These are phyloP conservation scores for Scedosporium boydii DNA, from an alignment of 2,329 filamentous ascomycete genomes.

Conservation along the genomic window DNA sequence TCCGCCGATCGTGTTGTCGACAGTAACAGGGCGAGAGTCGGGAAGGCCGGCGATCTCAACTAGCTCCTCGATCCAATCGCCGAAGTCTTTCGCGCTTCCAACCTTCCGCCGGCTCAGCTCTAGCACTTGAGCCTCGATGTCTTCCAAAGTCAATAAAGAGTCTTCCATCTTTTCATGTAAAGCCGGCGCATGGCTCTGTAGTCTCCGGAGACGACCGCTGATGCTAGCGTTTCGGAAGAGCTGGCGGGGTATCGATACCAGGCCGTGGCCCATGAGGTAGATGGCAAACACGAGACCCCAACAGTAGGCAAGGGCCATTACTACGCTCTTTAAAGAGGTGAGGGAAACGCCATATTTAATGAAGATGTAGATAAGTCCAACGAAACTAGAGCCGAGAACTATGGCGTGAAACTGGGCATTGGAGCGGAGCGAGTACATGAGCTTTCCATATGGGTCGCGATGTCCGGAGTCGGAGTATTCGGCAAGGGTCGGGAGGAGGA, in stretches of 20 bases:
- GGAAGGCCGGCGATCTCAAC: slow-evolving; percentile 65
- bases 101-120: slow-evolving; percentile 75
- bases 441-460: slow-evolving; percentile 69
- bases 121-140: slow-evolving; percentile 69
- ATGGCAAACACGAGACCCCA: slow-evolving; percentile 90
- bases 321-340: slow-evolving; percentile 65
- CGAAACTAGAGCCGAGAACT: slow-evolving; percentile 57
- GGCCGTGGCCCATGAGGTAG: slow-evolving; percentile 93
- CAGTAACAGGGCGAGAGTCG: slow-evolving; percentile 43
- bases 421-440: slow-evolving; percentile 74
- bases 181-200: slow-evolving; percentile 72
- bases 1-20: slow-evolving; percentile 25
- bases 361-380: slow-evolving; percentile 77
- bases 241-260: slow-evolving; percentile 80
- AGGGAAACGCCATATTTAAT: slow-evolving; percentile 66
- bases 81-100: slow-evolving; percentile 63
- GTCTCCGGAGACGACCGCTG: slow-evolving; percentile 59
- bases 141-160: slow-evolving; percentile 67
- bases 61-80: slow-evolving; percentile 94
- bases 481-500: slow-evolving; percentile 83
- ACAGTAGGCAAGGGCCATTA: slow-evolving; percentile 92
- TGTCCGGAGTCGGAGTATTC: slow-evolving; percentile 95
- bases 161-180: slow-evolving; percentile 84
- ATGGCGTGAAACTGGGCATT: slow-evolving; percentile 87
- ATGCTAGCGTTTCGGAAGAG: slow-evolving; percentile 74